Conservation (phyloP, 1,284 basidiomycete genomes). For the Malassezia equina region DNA sequence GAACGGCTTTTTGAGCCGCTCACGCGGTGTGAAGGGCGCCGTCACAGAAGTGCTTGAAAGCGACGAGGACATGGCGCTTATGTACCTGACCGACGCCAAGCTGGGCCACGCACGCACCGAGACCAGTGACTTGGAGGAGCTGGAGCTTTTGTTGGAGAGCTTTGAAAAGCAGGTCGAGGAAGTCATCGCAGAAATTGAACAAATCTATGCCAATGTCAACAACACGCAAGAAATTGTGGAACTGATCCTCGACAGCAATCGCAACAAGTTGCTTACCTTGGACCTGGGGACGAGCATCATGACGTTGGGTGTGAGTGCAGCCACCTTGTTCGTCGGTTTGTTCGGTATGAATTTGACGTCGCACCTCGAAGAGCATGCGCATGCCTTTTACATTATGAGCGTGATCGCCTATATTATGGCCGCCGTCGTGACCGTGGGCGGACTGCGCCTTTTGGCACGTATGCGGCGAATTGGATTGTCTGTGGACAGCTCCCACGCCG, state of each 20-base stretch:
- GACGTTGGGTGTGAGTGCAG: conserved; percentile 82
- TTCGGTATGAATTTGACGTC: conserved; percentile 73
- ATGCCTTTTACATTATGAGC: conserved; percentile 26
- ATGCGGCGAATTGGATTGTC: conserved; percentile 26
- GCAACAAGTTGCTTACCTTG: conserved; percentile 79
- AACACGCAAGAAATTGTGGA: conserved; percentile 96
- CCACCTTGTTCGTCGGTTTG: conserved; percentile 78
- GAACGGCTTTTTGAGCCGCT: conserved; percentile 26
- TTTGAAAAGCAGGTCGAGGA: conserved; percentile 64
- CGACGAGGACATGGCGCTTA: conserved; percentile 65
- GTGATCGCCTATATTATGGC: conserved; percentile 23
- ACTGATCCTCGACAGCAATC: conserved; percentile 88
- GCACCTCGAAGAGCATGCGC: conserved; percentile 29
- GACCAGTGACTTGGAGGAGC: conserved; percentile 54
- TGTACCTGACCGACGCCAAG: conserved; percentile 56
- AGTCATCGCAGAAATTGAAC: conserved; percentile 31
- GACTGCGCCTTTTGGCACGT: conserved; percentile 22
- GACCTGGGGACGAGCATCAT: conserved; percentile 86
- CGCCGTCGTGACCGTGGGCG: conserved; percentile 17
- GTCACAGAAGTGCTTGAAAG: conserved; percentile 36
- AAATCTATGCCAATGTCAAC: conserved; percentile 55
- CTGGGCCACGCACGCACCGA: conserved; percentile 14
- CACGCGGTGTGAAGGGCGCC: conserved; percentile 28
- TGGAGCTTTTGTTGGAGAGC: conserved; percentile 82
- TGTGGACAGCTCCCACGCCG: not conserved